A percentile compares a stretch with the other conserved stretches of the same genome.
Evolutionary conservation across 164 flowering plant species (phyloP).

Genomic region (Umbilicus rupestris): DNA sequence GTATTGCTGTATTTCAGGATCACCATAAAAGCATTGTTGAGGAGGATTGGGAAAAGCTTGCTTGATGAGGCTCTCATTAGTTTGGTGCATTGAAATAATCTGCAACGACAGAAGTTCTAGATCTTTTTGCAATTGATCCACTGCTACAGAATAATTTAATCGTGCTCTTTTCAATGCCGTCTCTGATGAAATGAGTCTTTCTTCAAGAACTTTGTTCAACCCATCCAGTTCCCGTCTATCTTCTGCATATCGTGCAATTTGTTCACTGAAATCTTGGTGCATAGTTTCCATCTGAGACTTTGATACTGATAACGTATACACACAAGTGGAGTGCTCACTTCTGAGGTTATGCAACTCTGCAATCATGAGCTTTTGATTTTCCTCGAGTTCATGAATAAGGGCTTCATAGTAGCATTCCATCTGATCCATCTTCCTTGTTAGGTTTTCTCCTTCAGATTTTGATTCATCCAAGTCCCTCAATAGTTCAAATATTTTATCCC

Average conservation of each 20-base stretch:
- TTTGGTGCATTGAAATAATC: slow-evolving; percentile 87
- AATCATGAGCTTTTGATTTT: slow-evolving; percentile 76
- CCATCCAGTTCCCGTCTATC: slow-evolving; percentile 47
- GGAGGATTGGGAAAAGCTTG: slow-evolving; percentile 56
- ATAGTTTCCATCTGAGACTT: slow-evolving; percentile 65
- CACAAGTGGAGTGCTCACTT: slow-evolving; percentile 69
- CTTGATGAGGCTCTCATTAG: slow-evolving; percentile 71
- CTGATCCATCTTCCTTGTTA: slow-evolving; percentile 68
- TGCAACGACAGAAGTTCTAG: slow-evolving; percentile 84
- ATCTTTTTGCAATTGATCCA: slow-evolving; percentile 76
- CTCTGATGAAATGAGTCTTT: slow-evolving; percentile 65
- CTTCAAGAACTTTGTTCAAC: slow-evolving; percentile 72
- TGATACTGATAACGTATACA: slow-evolving; percentile 52
- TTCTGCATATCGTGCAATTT: slow-evolving; percentile 37
- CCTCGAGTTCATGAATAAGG: slow-evolving; percentile 89
- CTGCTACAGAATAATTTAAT: slow-evolving; percentile 76
- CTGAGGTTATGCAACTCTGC: slow-evolving; percentile 77
- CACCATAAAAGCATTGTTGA: slow-evolving; percentile 22
- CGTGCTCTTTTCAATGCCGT: slow-evolving; percentile 74
- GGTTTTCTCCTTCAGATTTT: slow-evolving; percentile 56
- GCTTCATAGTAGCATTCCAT: slow-evolving; percentile 97
- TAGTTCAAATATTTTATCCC: slow-evolving; percentile 48
- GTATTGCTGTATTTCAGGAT: slow-evolving; percentile 13
- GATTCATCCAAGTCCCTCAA: slow-evolving; percentile 70
- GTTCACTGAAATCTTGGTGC: slow-evolving; percentile 54